Evolutionary conservation across 2,329 filamentous ascomycete species (phyloP).

Genomic region (Salinomyces thailandicus): DNA sequence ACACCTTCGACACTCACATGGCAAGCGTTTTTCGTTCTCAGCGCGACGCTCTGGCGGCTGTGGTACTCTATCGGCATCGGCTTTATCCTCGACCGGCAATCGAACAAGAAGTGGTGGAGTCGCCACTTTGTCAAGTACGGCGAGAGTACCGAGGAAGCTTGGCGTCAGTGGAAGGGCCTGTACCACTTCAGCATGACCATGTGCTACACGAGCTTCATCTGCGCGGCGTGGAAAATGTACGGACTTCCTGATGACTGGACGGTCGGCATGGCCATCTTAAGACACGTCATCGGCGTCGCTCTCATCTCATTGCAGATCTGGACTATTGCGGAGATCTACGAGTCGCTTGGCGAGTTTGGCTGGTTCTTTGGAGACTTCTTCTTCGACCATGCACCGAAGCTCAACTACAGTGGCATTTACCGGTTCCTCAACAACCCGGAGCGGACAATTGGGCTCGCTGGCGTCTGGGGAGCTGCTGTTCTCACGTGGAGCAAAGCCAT

Average conservation of each 20-base stretch:
- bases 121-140: constrained; percentile 96
- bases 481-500: constrained; percentile 85
- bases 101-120: constrained; percentile 86
- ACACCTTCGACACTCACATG: constrained; percentile 68
- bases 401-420: constrained; percentile 96
- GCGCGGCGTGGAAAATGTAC: constrained; percentile 96
- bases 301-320: constrained; percentile 81
- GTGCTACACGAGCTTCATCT: constrained; percentile 80
- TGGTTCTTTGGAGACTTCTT: constrained; percentile 99
- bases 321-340: constrained; percentile 88
- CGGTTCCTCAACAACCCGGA: constrained; percentile 97
- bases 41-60: constrained; percentile 72
- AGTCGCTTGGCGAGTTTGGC: constrained; percentile 91
- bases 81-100: constrained; percentile 73
- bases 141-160: constrained; percentile 80
- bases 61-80: constrained; percentile 91
- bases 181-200: constrained; percentile 88
- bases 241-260: constrained; percentile 74
- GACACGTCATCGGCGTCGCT: constrained; percentile 73
- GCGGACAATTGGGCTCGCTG: constrained; percentile 81
- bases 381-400: constrained; percentile 76
- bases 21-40: constrained; percentile 68
- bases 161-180: constrained; percentile 94
- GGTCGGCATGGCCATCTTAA: constrained; percentile 73
- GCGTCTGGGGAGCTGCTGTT: constrained; percentile 88